phyloP scores from a whole-genome alignment of 352 stramenopile genomes.

The Phytophthora pseudosyringae region DNA sequence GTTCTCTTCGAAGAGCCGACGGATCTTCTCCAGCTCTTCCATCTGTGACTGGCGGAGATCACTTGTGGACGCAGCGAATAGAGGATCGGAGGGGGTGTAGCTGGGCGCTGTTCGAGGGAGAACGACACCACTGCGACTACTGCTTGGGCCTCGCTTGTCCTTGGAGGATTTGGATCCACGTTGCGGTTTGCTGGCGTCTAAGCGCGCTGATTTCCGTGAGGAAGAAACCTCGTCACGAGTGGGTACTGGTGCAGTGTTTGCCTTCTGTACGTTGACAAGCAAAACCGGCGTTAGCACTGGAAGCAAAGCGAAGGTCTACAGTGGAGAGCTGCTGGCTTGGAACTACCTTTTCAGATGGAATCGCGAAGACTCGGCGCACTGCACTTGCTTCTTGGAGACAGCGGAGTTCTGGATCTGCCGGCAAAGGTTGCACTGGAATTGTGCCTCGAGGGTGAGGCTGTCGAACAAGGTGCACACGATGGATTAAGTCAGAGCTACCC shows the following conservation, averaged over 20 bases:
- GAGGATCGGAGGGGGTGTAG: constrained; percentile 1
- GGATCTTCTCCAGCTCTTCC: constrained; percentile 72
- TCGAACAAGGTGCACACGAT: not conserved
- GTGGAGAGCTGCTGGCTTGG: not conserved
- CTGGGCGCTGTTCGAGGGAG: constrained; percentile 2
- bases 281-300: not conserved
- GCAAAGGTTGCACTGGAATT: constrained; percentile 47
- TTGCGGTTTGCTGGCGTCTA: constrained; percentile 6
- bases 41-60: constrained; percentile 62
- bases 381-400: constrained; percentile 50
- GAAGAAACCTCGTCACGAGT: constrained; percentile 4
- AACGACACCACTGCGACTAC: constrained; percentile 4
- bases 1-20: constrained; percentile 59
- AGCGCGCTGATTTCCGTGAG: constrained; percentile 18
- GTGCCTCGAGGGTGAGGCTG: constrained; percentile 56
- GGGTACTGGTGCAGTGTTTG: not conserved
- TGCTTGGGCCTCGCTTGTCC: constrained; percentile 7
- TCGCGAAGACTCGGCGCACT: constrained; percentile 37
- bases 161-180: constrained; percentile 18
- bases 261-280: not conserved
- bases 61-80: constrained; percentile 42
- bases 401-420: constrained; percentile 62
- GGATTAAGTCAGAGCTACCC: not conserved
- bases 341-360: constrained; percentile 27
- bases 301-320: not conserved